Base-by-base conservation (phyloP, 805 yeast genomes). In the Suhomyces vadensis region DNA sequence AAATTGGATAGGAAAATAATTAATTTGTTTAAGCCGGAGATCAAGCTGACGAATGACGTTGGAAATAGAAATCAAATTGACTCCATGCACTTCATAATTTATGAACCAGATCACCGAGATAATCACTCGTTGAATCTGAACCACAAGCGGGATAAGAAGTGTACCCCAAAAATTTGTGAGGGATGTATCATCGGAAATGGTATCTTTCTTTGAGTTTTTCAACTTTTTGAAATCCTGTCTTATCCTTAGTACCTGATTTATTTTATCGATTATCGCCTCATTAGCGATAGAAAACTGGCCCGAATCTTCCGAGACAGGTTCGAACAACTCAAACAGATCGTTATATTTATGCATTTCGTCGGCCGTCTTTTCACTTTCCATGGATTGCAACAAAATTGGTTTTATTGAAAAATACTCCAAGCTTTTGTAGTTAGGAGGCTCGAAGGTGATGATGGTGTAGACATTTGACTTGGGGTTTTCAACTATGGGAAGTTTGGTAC, bases 1-100 rank as follows among this genome's bases (percentile, higher is more conserved):
- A 54, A 85, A 87, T 57, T 91, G 97, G 2, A 79, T 73, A 0
- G 97, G 97, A 54, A 90, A 79, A 55, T 79, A 83, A 52, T 87
- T 79, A 11, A 88, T 60, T 53, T 91, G 97, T 49, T 81, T 83
- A 10, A 87, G 64, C 36, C 97, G 66, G 22, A 89, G 65, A 58
- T 89, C 95, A 1, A 90, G 67, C 60, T 92, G 98, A 54, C 82
- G 82, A 4, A 88, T 82, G 1, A 86, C 75, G 2, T 83, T 84
- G 11, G 87, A 83, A 0, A 71, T 37, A 13, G 70, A 71, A 20
- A 69, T 65, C 5, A 73, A 56, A 27, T 62, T 64, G 6, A 44
- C 25, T 4, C 55, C 51, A 5, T 42, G 25, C 1, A 64, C 7
- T 13, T 54, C 52, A 11, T 47, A 52, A 50, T 74, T 73, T 37